Base-by-base conservation (phyloP, 2,329 filamentous ascomycete genomes). In the Fusarium agapanthi region DNA sequence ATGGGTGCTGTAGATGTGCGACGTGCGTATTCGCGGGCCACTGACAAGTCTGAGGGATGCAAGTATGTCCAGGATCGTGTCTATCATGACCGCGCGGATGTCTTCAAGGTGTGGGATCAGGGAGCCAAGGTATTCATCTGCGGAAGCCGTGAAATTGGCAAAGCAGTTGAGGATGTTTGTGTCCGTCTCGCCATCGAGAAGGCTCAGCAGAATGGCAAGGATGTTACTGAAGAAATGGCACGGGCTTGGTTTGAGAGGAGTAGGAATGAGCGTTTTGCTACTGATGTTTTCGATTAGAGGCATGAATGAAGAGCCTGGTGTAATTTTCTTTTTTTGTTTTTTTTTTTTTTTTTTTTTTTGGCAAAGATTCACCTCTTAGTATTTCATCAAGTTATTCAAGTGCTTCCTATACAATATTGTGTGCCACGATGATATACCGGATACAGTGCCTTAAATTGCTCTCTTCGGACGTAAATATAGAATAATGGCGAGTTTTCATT, bases 121-220 rank as follows among this genome's bases (percentile, higher is more conserved):
- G 85, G 83, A 8, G 85, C 90, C 1, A 87, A 87, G 75, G 81
- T 92, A 1, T 93, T 88, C 75, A 86, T 93, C 5, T 94, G 92
- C 77, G 92, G 92, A 8, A 89, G 88, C 47, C 82, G 84, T 9
- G 82, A 81, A 20, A 81, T 90, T 3, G 86, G 86, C 24, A 83
- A 85, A 57, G 86, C 81, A 0, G 81, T 89, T 22, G 82, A 84
- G 65, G 81, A 83, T 11, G 81, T 81, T 12, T 80, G 77, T 50
- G 62, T 84, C 22, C 76, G 75, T 55, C 79, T 84, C 30, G 80
- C 83, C 11, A 75, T 80, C 59, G 72, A 73, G 67, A 79, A 79
- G 65, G 77, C 77, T 34, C 73, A 77, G 2, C 77, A 67, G 16
- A 78, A 81, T 48, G 68, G 81, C 3, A 80, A 76, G 3, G 80